These are phyloP conservation scores for Byssoonygena ceratinophila DNA, from an alignment of 2,329 filamentous ascomycete genomes.

Conservation along the genomic window DNA sequence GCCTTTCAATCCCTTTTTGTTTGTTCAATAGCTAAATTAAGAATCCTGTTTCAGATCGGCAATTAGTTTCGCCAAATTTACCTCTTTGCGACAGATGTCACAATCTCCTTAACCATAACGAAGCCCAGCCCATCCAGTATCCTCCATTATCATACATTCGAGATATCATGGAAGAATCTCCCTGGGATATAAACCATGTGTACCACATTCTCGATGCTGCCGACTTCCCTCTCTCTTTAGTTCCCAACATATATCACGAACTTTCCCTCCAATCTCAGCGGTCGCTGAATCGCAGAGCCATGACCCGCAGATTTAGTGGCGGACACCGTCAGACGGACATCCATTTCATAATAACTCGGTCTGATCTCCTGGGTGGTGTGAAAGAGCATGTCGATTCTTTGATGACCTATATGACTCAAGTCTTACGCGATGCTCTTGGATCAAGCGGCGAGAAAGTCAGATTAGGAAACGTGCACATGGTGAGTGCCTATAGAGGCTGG, in stretches of 20 bases:
- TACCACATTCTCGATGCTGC: slow-evolving; percentile 93
- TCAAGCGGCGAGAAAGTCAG: slow-evolving; percentile 57
- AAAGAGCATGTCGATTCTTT: slow-evolving; percentile 74
- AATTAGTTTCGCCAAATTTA: neutral
- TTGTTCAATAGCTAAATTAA: neutral
- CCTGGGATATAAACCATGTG: slow-evolving; percentile 81
- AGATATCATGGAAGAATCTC: slow-evolving; percentile 77
- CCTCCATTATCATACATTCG: slow-evolving; percentile 71
- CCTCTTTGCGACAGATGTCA: slow-evolving; percentile 85
- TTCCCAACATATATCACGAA: slow-evolving; percentile 62
- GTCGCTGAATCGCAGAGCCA: slow-evolving; percentile 68
- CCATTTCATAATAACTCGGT: slow-evolving; percentile 81
- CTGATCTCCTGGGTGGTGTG: slow-evolving; percentile 72
- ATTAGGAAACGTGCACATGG: slow-evolving; percentile 76
- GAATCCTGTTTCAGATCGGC: neutral
- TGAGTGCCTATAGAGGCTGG: slow-evolving; percentile 79
- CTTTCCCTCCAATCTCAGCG: slow-evolving; percentile 64
- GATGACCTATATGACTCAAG: slow-evolving; percentile 72
- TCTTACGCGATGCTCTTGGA: slow-evolving; percentile 67
- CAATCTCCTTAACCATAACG: slow-evolving; percentile 63
- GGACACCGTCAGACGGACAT: slow-evolving; percentile 67
- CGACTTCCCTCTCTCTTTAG: slow-evolving; percentile 88
- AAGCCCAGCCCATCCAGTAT: slow-evolving; percentile 62
- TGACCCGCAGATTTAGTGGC: slow-evolving; percentile 52
- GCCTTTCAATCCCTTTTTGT: neutral